Conservation (phyloP, 139 green algal species). For the Chlamydomonas schloesseri region DNA sequence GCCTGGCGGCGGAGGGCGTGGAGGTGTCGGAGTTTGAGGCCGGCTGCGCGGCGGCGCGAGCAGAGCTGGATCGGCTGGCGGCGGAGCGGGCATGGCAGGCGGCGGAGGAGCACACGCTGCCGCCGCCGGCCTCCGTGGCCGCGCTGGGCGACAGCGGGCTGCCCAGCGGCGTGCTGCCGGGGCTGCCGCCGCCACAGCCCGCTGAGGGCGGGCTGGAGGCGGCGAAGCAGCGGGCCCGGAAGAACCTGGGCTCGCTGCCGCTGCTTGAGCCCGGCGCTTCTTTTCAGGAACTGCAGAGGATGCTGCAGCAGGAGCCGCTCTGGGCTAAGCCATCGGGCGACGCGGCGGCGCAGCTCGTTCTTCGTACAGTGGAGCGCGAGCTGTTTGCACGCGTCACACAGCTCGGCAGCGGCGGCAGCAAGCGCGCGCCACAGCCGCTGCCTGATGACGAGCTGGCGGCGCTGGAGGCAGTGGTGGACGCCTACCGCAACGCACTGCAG, state of each 20-base stretch:
- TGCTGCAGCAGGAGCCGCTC: neutral
- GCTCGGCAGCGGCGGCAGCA: neutral
- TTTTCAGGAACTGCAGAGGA: neutral
- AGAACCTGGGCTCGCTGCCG: constrained; percentile 54
- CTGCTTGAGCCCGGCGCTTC: neutral
- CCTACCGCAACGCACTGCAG: constrained; percentile 39
- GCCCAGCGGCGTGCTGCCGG: constrained; percentile 30
- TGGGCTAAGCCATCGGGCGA: neutral
- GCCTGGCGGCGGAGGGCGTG: constrained; percentile 41
- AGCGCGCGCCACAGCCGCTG: neutral
- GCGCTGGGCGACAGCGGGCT: neutral
- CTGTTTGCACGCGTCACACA: constrained; percentile 43
- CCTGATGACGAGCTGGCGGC: constrained; percentile 12
- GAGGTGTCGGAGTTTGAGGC: constrained; percentile 45
- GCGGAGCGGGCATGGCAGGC: constrained; percentile 6
- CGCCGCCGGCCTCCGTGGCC: neutral
- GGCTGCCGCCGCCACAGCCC: neutral
- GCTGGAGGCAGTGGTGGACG: constrained; percentile 50
- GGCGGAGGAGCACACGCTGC: neutral
- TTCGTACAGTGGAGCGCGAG: constrained; percentile 53
- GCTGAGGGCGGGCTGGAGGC: neutral
- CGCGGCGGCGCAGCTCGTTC: constrained; percentile 41
- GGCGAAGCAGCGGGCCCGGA: neutral
- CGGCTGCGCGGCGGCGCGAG: neutral
- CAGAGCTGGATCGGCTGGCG: constrained; percentile 3